phyloP scores from a whole-genome alignment of 768 basidiomycete genomes.

The Hortiboletus campestris region DNA sequence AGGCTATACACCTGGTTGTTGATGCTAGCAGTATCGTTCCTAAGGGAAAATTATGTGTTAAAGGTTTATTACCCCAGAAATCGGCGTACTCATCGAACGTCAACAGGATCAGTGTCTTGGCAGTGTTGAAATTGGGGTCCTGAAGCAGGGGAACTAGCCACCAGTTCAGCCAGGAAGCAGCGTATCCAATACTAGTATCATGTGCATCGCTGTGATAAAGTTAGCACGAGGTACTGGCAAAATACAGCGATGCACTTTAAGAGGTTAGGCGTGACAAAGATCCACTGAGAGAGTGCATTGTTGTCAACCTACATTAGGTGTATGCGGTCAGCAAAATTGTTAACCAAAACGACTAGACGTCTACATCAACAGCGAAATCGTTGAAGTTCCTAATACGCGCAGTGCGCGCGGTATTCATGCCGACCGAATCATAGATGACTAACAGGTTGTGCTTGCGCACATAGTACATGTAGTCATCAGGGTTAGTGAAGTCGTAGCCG shows the following conservation, averaged over 20 bases:
- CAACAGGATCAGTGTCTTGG: slow-evolving; percentile 53
- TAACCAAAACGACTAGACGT: not conserved
- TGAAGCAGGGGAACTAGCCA: slow-evolving; percentile 53
- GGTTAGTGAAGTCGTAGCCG: slow-evolving; percentile 36
- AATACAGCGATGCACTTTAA: slow-evolving; percentile 19
- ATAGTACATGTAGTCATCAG: slow-evolving; percentile 46
- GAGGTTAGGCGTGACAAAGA: slow-evolving; percentile 62
- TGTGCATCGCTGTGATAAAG: slow-evolving; percentile 50
- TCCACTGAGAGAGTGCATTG: slow-evolving; percentile 54
- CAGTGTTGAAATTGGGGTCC: slow-evolving; percentile 51
- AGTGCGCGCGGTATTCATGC: slow-evolving; percentile 39
- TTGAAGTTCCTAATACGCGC: slow-evolving; percentile 57
- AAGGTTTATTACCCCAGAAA: not conserved
- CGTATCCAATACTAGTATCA: slow-evolving; percentile 54
- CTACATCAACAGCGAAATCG: slow-evolving; percentile 54
- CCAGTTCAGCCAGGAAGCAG: slow-evolving; percentile 43
- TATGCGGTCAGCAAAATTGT: not conserved
- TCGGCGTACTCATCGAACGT: slow-evolving; percentile 61
- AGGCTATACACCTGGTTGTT: slow-evolving; percentile 50
- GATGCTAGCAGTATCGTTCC: slow-evolving; percentile 30
- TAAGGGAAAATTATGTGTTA: not conserved
- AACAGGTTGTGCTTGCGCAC: slow-evolving; percentile 57
- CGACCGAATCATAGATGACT: slow-evolving; percentile 51
- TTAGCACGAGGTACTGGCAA: not conserved
- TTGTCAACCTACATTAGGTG: slow-evolving; percentile 27